phyloP scores from a whole-genome alignment of 1,284 basidiomycete species.

The Fomes fomentarius region DNA sequence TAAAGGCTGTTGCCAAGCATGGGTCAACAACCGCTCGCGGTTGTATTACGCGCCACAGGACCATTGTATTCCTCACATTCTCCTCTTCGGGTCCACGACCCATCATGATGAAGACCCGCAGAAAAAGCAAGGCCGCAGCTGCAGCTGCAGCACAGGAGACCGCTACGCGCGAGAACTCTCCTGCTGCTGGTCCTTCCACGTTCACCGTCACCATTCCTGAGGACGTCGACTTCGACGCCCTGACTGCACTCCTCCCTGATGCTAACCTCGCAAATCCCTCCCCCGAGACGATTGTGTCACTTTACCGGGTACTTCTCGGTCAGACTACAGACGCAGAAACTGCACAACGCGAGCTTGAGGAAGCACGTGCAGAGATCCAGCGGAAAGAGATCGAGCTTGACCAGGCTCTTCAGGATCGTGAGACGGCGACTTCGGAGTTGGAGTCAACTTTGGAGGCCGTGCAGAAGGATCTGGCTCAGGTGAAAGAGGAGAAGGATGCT shows the following conservation, averaged over 20 bases:
- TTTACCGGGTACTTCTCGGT: conserved; percentile 65
- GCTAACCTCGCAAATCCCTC: conserved; percentile 57
- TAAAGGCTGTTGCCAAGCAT: conserved; percentile 31
- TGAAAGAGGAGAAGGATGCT: conserved; percentile 64
- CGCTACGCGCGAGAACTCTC: conserved; percentile 29
- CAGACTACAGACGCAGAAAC: conserved; percentile 58
- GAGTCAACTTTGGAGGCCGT: conserved; percentile 52
- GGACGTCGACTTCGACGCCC: conserved; percentile 63
- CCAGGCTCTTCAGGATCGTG: conserved; percentile 75
- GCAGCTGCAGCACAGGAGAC: conserved; percentile 35
- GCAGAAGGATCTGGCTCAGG: conserved; percentile 54
- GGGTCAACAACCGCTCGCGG: conserved; percentile 27
- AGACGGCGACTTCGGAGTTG: conserved; percentile 57
- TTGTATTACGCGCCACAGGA: conserved; percentile 20
- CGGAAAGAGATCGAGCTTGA: conserved; percentile 79
- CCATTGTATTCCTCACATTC: conserved; percentile 13
- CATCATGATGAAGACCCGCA: conserved; percentile 42
- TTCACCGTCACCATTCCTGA: conserved; percentile 46
- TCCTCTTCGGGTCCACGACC: conserved; percentile 21
- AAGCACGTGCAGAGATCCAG: conserved; percentile 61
- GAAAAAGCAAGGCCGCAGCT: conserved; percentile 46
- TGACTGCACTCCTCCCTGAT: conserved; percentile 57
- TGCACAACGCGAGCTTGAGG: conserved; percentile 63
- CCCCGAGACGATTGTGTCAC: conserved; percentile 55
- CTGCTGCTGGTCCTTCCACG: conserved; percentile 15